Evolutionary conservation across 2,329 filamentous ascomycete genomes (phyloP).

Genomic region (Domatiomyces globalis): DNA sequence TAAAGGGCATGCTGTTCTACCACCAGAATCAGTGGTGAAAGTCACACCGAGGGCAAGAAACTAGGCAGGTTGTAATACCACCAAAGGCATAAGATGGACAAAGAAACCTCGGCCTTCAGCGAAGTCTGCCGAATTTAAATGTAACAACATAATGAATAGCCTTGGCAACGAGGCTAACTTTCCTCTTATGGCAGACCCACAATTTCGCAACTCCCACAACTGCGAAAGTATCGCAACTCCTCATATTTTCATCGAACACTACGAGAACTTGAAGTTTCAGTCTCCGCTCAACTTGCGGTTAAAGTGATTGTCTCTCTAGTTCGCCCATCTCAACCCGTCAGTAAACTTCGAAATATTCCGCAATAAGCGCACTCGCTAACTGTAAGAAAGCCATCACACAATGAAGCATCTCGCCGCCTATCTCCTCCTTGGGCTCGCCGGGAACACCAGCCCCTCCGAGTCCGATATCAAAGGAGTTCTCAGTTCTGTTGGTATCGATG

Average conservation of each 20-base stretch:
- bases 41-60: neutral
- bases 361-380: constrained; percentile 1
- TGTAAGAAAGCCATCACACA: constrained; percentile 38
- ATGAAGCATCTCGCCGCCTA: constrained; percentile 99
- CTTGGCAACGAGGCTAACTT: neutral
- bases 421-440: constrained; percentile 88
- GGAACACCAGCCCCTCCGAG: constrained; percentile 79
- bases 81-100: neutral
- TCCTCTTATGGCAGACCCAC: neutral
- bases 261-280: constrained; percentile 90
- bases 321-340: constrained; percentile 24
- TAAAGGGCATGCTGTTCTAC: neutral
- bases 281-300: constrained; percentile 97
- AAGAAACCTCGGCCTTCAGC: neutral
- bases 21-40: neutral
- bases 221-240: neutral
- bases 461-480: constrained; percentile 79
- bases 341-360: constrained; percentile 2
- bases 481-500: constrained; percentile 82
- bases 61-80: neutral
- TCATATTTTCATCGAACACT: neutral
- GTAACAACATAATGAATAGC: neutral
- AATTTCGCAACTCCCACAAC: neutral
- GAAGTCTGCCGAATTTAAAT: neutral
- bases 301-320: constrained; percentile 86